Evolutionary conservation across 1,139 yeast species (phyloP).

Genomic region (Hansenula lynferdii): DNA sequence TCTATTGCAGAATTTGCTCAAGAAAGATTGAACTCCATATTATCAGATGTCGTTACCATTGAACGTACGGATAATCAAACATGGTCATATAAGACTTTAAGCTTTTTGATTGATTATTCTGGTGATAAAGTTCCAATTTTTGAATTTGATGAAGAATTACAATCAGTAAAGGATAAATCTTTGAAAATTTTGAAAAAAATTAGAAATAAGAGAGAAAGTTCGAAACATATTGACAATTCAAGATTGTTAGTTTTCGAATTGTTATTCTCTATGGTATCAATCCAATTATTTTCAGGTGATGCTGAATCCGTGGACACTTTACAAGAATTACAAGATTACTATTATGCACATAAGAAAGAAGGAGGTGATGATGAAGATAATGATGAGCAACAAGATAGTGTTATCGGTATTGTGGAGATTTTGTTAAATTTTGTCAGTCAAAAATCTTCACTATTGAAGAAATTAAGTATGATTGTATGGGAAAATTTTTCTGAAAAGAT

Average conservation of each 20-base stretch:
- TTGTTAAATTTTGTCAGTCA: conserved; percentile 71
- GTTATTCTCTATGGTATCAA: conserved; percentile 68
- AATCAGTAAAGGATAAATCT: conserved; percentile 45
- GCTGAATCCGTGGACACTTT: conserved; percentile 73
- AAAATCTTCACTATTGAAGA: conserved; percentile 66
- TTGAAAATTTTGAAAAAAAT: conserved; percentile 45
- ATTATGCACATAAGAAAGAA: conserved; percentile 33
- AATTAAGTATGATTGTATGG: conserved; percentile 74
- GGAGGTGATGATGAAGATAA: conserved; percentile 26
- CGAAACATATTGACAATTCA: conserved; percentile 34
- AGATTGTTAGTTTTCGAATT: conserved; percentile 49
- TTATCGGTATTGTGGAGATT: conserved; percentile 73
- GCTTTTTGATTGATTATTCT: conserved; percentile 26
- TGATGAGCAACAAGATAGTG: conserved; percentile 33
- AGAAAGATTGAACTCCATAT: conserved; percentile 61
- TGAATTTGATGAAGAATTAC: conserved; percentile 52
- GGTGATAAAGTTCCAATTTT: conserved; percentile 33
- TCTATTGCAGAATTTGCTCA: conserved; percentile 38
- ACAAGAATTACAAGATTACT: conserved; percentile 62
- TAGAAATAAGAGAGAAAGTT: conserved; percentile 31
- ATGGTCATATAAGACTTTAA: conserved; percentile 53
- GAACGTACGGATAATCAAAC: conserved; percentile 41
- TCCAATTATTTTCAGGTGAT: conserved; percentile 78
- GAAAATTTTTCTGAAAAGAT: conserved; percentile 51
- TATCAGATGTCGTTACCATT: conserved; percentile 51